Conservation (phyloP, 495 filamentous ascomycete species). For the Talaromyces thailandensis region DNA sequence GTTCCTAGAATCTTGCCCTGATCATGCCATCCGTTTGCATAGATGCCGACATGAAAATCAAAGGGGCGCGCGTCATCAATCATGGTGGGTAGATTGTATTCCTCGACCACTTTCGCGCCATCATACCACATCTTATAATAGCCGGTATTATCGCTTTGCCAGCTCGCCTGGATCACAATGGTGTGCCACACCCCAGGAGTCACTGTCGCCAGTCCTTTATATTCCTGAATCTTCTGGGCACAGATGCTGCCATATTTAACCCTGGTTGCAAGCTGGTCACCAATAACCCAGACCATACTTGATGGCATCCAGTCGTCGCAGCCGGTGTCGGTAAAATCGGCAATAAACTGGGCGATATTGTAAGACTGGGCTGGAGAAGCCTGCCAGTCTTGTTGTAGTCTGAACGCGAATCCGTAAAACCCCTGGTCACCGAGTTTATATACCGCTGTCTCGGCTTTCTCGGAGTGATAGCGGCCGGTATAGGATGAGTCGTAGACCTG, state of each 20-base stretch:
- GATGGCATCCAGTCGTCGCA: conserved; percentile 46
- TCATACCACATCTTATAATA: conserved; percentile 44
- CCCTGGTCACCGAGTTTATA: conserved; percentile 41
- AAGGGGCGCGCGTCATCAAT: conserved; percentile 35
- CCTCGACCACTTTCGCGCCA: conserved; percentile 36
- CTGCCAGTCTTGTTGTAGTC: conserved; percentile 40
- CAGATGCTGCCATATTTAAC: conserved; percentile 38
- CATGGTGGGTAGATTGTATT: conserved; percentile 33
- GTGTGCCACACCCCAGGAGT: conserved; percentile 40
- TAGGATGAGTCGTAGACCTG: conserved; percentile 41
- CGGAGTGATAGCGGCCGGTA: conserved; percentile 47
- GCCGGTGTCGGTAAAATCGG: conserved; percentile 35
- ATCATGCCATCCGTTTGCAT: conserved; percentile 50
- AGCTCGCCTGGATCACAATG: conserved; percentile 39
- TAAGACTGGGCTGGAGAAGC: conserved; percentile 37
- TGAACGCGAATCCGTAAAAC: conserved; percentile 49
- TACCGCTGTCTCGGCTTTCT: conserved; percentile 35
- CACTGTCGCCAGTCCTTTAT: conserved; percentile 26
- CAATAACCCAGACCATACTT: conserved; percentile 43
- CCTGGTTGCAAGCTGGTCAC: conserved; percentile 36
- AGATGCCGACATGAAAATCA: conserved; percentile 46
- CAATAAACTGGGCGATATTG: conserved; percentile 50
- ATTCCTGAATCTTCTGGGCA: conserved; percentile 22
- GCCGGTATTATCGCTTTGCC: conserved; percentile 38
- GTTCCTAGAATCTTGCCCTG: conserved; percentile 29